Evolutionary conservation across 129 eudicot species (phyloP).

Genomic region (Chrysanthemum seticuspe): DNA sequence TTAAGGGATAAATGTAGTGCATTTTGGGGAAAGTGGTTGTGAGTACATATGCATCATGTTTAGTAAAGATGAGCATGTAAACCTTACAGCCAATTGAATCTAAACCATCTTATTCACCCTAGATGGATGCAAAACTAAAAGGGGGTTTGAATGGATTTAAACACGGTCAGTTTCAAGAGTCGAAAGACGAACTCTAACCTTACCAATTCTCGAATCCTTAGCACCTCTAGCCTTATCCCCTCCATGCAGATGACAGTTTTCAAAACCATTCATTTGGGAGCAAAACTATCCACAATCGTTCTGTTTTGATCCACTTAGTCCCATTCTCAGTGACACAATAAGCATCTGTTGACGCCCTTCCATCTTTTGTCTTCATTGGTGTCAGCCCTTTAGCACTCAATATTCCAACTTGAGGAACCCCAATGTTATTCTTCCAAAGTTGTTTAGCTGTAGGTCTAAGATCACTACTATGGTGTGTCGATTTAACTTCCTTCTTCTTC

Average conservation of each 20-base stretch:
- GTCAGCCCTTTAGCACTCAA: no score
- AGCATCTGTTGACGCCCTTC: no score
- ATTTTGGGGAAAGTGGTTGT: constrained; percentile 47
- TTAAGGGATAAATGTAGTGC: constrained; percentile 51
- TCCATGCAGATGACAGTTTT: constrained; percentile 35
- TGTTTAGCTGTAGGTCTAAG: no score
- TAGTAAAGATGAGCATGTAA: constrained; percentile 39
- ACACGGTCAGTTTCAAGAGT: constrained; percentile 48
- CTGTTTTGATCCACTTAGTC: no score
- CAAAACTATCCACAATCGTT: no score
- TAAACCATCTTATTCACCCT: constrained; percentile 58
- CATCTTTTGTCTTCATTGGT: no score
- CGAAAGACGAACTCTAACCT: constrained; percentile 48
- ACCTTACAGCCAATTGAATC: constrained; percentile 48
- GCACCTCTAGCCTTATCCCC: constrained; percentile 35
- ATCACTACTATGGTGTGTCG: no score
- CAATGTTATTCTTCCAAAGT: no score
- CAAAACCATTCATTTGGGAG: constrained; percentile 36
- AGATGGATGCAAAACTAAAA: constrained; percentile 45
- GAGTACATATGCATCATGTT: constrained; percentile 60
- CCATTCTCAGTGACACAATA: no score
- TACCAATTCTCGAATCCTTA: constrained; percentile 44
- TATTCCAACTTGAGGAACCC: no score
- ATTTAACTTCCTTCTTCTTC: no score
- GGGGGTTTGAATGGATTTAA: constrained; percentile 50